Evolutionary conservation across 805 yeast genomes (phyloP), one percentile per base, ranked within the genome.

Genomic region (Nakazawaea pomicola): DNA sequence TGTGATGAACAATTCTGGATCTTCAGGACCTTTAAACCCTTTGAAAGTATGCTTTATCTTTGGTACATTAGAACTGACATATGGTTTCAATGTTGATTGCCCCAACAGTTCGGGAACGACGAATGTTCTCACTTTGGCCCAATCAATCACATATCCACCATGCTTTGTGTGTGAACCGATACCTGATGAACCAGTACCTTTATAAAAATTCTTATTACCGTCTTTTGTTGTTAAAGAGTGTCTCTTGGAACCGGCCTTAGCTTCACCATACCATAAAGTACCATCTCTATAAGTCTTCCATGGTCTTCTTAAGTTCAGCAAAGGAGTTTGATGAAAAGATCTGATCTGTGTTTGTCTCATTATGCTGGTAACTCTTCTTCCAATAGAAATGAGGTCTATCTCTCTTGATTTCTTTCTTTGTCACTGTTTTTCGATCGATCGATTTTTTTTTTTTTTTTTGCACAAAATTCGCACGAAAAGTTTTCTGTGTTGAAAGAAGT

Each of bases 111-210:
- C 60, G 4, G 99, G 99, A 8, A 80, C 88, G 3, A 86, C 95
- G 62, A 81, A 93, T 0, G 98, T 88, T 54, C 96, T 74, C 23
- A 91, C 98, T 56, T 82, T 88, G 33, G 64, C 62, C 87, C 95
- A 91, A 64, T 86, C 74, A 46, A 93, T 75, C 6, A 76, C 67
- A 61, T 88, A 93, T 17, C 76, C 74, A 40, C 95, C 97, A 46
- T 70, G 72, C 27, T 71, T 68, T 40, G 93, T 83, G 56, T 82
- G 78, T 40, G 69, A 71, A 58, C 99, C 99, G 47, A 88, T 78
- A 61, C 97, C 97, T 3, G 95, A 76, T 4, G 99, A 86, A 44
- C 97, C 77, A 17, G 98, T 93, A 69, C 99, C 99, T 62, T 93
- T 93, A 67, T 93, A 93, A 65, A 72, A 85, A 53, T 85, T 82